These are phyloP conservation scores for Dendrocalamus sinicus DNA, from an alignment of 176 grass and related monocot genomes.

Conservation along the genomic window DNA sequence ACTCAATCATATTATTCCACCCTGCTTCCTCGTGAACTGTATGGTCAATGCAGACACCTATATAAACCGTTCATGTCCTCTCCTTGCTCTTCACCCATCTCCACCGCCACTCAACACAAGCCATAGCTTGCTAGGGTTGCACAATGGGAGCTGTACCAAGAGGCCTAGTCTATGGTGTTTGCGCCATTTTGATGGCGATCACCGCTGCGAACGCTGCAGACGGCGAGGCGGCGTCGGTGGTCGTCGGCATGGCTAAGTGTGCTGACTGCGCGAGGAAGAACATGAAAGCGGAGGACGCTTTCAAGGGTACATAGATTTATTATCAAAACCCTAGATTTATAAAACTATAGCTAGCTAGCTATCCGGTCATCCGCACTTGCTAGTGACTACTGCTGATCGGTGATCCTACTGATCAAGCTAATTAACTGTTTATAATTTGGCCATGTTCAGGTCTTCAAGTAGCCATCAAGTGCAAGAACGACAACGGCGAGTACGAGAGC, in stretches of 20 bases:
- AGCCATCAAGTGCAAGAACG: conserved; percentile 46
- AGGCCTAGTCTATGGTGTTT: too few species aligned
- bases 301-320: conserved; percentile 14
- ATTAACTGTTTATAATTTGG: too few species aligned
- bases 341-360: too few species aligned
- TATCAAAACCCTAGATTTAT: too few species aligned
- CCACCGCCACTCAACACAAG: not conserved
- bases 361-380: too few species aligned
- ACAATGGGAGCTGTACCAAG: not conserved
- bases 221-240: not conserved
- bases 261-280: not conserved
- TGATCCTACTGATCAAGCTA: too few species aligned
- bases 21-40: not conserved
- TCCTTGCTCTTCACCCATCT: not conserved
- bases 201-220: not conserved
- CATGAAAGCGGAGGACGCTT: conserved; percentile 3
- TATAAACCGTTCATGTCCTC: not conserved
- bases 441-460: conserved; percentile 34
- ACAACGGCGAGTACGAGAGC: conserved; percentile 31
- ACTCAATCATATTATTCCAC: not conserved
- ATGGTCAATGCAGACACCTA: not conserved
- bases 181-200: not conserved
- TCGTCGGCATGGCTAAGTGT: not conserved
- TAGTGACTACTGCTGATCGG: too few species aligned
- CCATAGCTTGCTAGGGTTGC: not conserved